Percentiles rank a stretch among this genome's conserved stretches.
Evolutionary conservation across 179 eudicot species (phyloP).

Genomic region (Drosera spatulata): DNA sequence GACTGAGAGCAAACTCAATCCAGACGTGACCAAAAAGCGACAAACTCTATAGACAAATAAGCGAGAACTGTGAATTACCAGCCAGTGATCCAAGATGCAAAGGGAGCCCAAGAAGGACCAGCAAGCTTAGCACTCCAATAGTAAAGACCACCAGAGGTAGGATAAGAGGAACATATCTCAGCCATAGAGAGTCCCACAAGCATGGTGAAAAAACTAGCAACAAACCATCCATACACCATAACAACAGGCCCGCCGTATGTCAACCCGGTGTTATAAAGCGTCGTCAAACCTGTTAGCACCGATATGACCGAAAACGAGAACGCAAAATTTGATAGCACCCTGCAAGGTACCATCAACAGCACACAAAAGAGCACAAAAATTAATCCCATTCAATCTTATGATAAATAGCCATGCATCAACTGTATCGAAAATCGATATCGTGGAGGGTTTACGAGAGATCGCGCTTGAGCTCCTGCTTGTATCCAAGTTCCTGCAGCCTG

Average conservation of each 20-base stretch:
- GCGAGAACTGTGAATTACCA: too few species aligned
- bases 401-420: too few species aligned
- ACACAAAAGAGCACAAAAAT: too few species aligned
- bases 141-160: too few species aligned
- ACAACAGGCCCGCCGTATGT: conserved; percentile 13
- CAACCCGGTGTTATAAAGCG: conserved; percentile 50
- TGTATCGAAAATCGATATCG: too few species aligned
- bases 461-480: conserved; percentile 96
- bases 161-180: too few species aligned
- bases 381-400: too few species aligned
- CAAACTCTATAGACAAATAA: too few species aligned
- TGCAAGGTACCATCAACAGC: conserved; percentile 12
- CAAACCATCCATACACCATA: conserved; percentile 78
- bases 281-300: conserved; percentile 77
- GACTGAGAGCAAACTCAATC: too few species aligned
- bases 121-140: conserved; percentile 82
- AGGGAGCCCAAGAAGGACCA: conserved; percentile 87
- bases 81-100: conserved; percentile 96
- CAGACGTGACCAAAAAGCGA: too few species aligned
- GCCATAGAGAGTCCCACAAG: background rate
- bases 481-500: conserved; percentile 73
- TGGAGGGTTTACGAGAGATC: conserved; percentile 95
- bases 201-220: conserved; percentile 75
- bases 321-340: conserved; percentile 79
- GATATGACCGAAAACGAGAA: conserved; percentile 87